Base-by-base conservation (phyloP, 2,329 filamentous ascomycete species). In the Chrysoporthe deuterocubensis region DNA sequence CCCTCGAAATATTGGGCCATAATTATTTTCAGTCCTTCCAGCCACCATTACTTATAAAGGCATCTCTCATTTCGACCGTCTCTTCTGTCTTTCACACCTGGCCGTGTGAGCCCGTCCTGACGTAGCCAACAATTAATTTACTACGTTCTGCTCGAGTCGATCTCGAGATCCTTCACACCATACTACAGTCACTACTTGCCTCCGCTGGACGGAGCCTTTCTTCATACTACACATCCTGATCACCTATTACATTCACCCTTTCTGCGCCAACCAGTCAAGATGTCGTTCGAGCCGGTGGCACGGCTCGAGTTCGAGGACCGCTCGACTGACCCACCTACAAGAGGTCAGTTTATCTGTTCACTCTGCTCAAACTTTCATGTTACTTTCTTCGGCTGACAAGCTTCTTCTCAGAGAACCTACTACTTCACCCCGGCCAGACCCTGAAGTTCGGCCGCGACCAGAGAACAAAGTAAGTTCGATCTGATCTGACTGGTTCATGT, bases 391-490 rank as follows among this genome's bases (percentile, higher is more conserved):
- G 4, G 8, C 64, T 67, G 34, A 64, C 61, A 32, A 3, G 4
- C 43, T 40, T 34, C 7, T 52, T 44, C 6, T 16, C 13, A 14
- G 64, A 61, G 54, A 4, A 59, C 34, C 7, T 67, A 14, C 11
- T 14, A 1, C 58, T 70, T 13, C 16, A n/a, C 18, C 32, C 46
- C 26, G 61, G 61, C 18, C 67, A 69, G 43, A 62, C 44, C 4
- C 67, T 77, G 43, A 69, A 59, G 14, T 70, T 79, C 54, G 77
- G 77, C 7, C 72, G 75, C 66, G 74, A 76, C 44, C 32, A 57
- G 1, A 50, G 46, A 13, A 72, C 71, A 66, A 76, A 75, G 76
- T 78, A 70, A 44, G 70, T 68, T 21, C 32, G 26, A 7, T 11
- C 4, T 48, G 8, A 40, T 18, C 18, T 26, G n/a, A 5, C 18